These are phyloP conservation scores for Penicillium lividum DNA, from an alignment of 495 filamentous ascomycete species.

Conservation along the genomic window DNA sequence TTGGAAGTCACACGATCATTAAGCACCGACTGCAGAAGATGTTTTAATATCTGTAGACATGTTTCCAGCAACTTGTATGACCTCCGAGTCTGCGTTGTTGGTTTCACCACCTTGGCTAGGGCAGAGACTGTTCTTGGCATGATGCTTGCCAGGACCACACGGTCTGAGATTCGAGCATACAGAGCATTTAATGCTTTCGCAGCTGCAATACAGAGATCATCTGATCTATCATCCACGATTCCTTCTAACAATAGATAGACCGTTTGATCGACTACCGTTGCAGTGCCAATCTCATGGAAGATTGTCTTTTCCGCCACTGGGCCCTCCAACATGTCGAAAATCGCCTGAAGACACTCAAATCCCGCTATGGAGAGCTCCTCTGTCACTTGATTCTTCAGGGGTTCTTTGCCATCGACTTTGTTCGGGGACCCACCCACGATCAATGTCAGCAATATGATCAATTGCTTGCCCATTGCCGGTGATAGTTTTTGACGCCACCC, in stretches of 20 bases:
- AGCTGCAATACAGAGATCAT: constrained; percentile 66
- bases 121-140: constrained; percentile 87
- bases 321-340: constrained; percentile 49
- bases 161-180: constrained; percentile 63
- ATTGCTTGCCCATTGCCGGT: constrained; percentile 72
- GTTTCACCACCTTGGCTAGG: constrained; percentile 71
- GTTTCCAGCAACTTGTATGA: constrained; percentile 63
- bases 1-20: constrained; percentile 50
- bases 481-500: constrained; percentile 74
- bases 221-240: constrained; percentile 57
- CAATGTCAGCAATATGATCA: constrained; percentile 82
- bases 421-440: constrained; percentile 70
- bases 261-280: constrained; percentile 77
- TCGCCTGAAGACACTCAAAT: constrained; percentile 55
- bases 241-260: constrained; percentile 80
- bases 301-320: constrained; percentile 58
- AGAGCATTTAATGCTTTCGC: constrained; percentile 64
- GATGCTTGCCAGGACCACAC: constrained; percentile 73
- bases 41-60: constrained; percentile 60
- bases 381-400: constrained; percentile 46
- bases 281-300: constrained; percentile 49
- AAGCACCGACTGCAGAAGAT: constrained; percentile 63
- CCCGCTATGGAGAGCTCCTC: constrained; percentile 69
- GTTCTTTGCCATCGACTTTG: constrained; percentile 34
- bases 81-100: constrained; percentile 62